Percentiles rank a stretch among this genome's conserved stretches.
These are phyloP conservation scores for Clohesyomyces aquaticus DNA, from an alignment of 495 filamentous ascomycete genomes.

Conservation along the genomic window DNA sequence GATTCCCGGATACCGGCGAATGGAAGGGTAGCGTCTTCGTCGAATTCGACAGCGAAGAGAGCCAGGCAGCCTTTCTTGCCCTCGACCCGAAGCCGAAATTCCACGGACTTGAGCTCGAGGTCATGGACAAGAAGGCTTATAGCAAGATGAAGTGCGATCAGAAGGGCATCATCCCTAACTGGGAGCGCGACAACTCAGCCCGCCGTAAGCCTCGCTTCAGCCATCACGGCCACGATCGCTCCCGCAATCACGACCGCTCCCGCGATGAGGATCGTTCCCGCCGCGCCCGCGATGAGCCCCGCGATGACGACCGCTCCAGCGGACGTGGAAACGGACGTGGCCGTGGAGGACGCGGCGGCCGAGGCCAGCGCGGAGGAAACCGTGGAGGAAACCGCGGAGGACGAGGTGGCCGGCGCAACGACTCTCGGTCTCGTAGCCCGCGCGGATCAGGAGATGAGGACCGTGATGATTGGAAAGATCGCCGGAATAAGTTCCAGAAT, in stretches of 20 bases:
- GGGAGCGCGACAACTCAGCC: constrained; percentile 59
- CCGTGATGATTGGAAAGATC: constrained; percentile 31
- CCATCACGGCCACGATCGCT: too few species aligned
- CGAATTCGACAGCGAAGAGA: constrained; percentile 78
- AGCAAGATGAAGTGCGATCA: constrained; percentile 73
- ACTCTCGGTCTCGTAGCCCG: constrained; percentile 29
- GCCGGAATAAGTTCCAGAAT: constrained; percentile 33
- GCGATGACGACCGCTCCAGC: neutral
- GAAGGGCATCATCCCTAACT: constrained; percentile 62
- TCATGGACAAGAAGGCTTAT: constrained; percentile 89
- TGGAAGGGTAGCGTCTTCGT: constrained; percentile 98
- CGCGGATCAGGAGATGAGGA: too few species aligned
- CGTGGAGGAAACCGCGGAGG: constrained; percentile 37
- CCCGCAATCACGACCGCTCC: too few species aligned
- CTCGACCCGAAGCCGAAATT: constrained; percentile 81
- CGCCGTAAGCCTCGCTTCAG: too few species aligned
- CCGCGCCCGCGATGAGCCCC: neutral
- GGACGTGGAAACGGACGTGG: constrained; percentile 37
- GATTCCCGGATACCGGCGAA: constrained; percentile 53
- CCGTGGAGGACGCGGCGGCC: constrained; percentile 33
- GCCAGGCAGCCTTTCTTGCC: constrained; percentile 73
- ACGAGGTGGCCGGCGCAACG: constrained; percentile 7
- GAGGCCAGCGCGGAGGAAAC: neutral
- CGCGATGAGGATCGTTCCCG: too few species aligned
- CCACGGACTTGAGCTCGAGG: constrained; percentile 69